Evolutionary conservation across 176 grass and related monocot genomes (phyloP), one percentile per base, ranked within the genome.

Genomic region (Alopecurus myosuroides): DNA sequence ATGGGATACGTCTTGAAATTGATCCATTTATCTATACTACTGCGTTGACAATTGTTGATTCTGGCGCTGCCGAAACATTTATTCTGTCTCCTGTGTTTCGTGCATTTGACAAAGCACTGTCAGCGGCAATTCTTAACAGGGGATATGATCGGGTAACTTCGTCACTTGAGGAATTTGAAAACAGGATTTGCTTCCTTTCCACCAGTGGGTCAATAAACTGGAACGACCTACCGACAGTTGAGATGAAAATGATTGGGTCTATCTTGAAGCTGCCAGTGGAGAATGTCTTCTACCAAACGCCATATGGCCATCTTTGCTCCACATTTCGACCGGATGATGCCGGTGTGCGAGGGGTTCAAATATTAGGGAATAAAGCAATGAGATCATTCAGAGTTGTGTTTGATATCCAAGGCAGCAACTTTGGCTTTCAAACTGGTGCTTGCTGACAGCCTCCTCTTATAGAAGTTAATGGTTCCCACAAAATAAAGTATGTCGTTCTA

Each of bases 351-450:
- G 77, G 53, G 66, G 30, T 63, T 72, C 67, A 49, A 31, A 29
- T 81, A 64, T 35, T 86, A 18, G 77, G 85, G 14, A 81, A 86
- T 17, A 51, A 23, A 40, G 56, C 68, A 53, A 3, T 64, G 25
- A 74, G 77, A 40, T 86, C 85, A 42, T 81, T 52, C 14, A 86
- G 67, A 56, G 41, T 81, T 58, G 67, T 81, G 4, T 80, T 41
- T 81, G 56, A 75, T 74, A 41, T 74, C 13, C 55, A 81, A 65
- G 56, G 50, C 7, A 86, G 2, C 42, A 41, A 52, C 11, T 81
- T 81, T 64, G 77, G 55, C 55, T 81, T 86, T 65, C 52, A 86
- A 52, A 42, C 77, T 61, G 29, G 51, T 30, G 40, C 85, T 2
- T 80, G 85, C 29, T 86, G 77, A 86, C 65, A 29, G 56, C 3